These are phyloP conservation scores for Eimeria maxima DNA, from an alignment of 169 alveolate species.

Conservation along the genomic window DNA sequence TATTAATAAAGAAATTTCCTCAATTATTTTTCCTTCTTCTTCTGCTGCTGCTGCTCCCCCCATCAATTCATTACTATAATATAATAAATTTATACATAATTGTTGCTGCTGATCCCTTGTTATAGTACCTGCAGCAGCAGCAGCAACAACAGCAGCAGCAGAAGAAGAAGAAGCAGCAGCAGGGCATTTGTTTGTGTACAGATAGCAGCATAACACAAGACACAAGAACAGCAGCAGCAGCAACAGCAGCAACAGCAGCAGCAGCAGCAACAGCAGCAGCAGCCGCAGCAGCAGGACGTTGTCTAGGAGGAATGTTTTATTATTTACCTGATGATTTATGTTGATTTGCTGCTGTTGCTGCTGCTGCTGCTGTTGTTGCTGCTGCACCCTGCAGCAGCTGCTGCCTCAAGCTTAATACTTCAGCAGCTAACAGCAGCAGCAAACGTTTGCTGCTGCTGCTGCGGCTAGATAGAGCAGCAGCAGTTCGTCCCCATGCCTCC, in stretches of 20 bases:
- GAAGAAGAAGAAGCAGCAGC: not conserved
- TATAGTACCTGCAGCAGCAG: not conserved
- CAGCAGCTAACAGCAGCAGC: constrained; percentile 55
- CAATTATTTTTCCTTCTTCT: not conserved
- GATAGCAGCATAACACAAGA: too few species aligned
- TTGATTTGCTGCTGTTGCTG: not conserved
- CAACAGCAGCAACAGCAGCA: not conserved
- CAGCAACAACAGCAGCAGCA: not conserved
- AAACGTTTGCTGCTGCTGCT: constrained; percentile 60
- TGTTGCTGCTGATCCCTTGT: not conserved
- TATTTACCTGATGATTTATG: not conserved
- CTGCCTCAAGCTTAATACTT: constrained; percentile 20
- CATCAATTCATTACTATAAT: not conserved
- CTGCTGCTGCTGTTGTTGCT: not conserved
- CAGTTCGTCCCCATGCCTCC: constrained; percentile 18
- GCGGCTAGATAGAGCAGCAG: constrained; percentile 11
- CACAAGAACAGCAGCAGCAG: too few species aligned
- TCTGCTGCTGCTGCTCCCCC: constrained; percentile 53
- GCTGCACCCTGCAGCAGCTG: constrained; percentile 29
- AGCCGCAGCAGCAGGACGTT: not conserved
- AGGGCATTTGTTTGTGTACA: not conserved
- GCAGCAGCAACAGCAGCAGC: constrained; percentile 29
- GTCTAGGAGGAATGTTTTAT: not conserved
- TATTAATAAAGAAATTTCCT: not conserved
- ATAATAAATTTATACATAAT: not conserved